These are phyloP conservation scores for Oryza punctata DNA, from an alignment of 176 grass and related monocot genomes.

Conservation along the genomic window DNA sequence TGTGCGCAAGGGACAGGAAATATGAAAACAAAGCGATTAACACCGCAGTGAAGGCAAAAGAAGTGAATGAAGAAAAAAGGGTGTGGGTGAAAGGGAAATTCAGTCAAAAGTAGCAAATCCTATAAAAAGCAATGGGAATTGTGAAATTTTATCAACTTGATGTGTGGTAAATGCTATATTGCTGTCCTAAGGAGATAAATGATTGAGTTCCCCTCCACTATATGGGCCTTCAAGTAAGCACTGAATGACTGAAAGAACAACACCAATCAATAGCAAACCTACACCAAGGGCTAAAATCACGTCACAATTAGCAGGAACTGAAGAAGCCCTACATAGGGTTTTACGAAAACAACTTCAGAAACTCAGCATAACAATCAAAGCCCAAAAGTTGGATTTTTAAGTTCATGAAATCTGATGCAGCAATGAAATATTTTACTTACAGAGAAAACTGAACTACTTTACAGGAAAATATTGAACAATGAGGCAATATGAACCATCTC, in stretches of 20 bases:
- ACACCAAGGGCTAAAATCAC: conserved; percentile 6
- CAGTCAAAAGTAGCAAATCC: not conserved
- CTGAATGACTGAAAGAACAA: not conserved
- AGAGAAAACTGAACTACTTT: conserved; percentile 34
- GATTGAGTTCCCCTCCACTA: not conserved
- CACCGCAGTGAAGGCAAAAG: not conserved
- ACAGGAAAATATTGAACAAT: conserved; percentile 17
- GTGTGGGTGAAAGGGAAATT: not conserved
- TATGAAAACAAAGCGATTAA: not conserved
- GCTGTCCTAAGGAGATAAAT: not conserved
- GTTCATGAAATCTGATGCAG: not conserved
- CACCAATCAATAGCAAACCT: not conserved
- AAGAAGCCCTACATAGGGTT: conserved; percentile 1
- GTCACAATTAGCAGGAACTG: not conserved
- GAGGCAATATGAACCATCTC: conserved; percentile 21
- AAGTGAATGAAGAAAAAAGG: not conserved
- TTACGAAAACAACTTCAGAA: not conserved
- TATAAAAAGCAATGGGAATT: not conserved
- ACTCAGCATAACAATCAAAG: not conserved
- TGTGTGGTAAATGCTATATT: not conserved
- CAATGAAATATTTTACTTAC: conserved; percentile 3
- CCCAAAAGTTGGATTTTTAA: not conserved
- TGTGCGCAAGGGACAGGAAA: not conserved
- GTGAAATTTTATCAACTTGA: not conserved
- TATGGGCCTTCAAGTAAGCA: not conserved